Evolutionary conservation across 371 early-diverging fungal genomes (phyloP).

Genomic region (Mortierella sp.): DNA sequence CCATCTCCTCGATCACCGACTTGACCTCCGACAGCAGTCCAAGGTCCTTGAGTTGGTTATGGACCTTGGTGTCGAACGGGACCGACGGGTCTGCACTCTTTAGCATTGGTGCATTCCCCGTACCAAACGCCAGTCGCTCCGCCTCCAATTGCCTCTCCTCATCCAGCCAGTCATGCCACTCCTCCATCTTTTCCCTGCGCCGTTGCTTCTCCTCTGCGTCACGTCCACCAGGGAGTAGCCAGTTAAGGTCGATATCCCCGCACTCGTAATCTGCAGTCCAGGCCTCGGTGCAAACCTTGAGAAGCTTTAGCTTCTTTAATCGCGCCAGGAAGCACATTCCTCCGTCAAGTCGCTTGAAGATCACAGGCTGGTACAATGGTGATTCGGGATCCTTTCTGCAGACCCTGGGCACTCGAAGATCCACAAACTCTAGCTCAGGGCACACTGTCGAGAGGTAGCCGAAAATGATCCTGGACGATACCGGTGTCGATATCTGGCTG

Average conservation of each 20-base stretch:
- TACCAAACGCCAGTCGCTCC: neutral
- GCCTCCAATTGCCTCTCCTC: neutral
- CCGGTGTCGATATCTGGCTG: neutral
- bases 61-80: neutral
- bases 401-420: neutral
- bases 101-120: neutral
- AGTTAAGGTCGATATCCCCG: neutral
- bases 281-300: neutral
- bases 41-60: constrained; percentile 1
- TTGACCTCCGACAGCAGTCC: constrained; percentile 1
- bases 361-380: neutral
- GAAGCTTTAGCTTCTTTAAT: neutral
- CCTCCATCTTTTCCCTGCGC: neutral
- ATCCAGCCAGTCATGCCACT: neutral
- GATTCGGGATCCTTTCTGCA: constrained; percentile 1
- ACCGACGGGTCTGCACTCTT: neutral
- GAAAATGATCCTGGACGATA: constrained; percentile 1
- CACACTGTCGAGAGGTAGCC: neutral
- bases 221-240: neutral
- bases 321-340: neutral
- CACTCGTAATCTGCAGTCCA: constrained; percentile 2
- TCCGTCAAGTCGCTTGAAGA: constrained; percentile 8
- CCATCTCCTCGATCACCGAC: neutral
- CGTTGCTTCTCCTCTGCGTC: neutral
- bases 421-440: neutral